Percentiles rank a stretch among this genome's conserved stretches.
These are phyloP conservation scores for Cryoendolithus antarcticus DNA, from an alignment of 2,329 filamentous ascomycete genomes.

Conservation along the genomic window DNA sequence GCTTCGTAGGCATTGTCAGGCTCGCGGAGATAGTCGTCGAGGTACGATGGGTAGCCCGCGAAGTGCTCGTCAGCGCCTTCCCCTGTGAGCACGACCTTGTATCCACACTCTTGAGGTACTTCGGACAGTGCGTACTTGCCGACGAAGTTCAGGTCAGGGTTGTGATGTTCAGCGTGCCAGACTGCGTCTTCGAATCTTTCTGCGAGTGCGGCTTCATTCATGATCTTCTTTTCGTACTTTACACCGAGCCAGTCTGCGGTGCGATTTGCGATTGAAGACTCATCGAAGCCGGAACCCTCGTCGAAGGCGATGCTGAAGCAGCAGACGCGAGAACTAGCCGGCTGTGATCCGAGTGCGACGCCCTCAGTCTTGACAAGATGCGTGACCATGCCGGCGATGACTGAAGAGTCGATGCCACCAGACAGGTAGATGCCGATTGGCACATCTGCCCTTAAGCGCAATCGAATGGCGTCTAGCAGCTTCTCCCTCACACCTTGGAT, in stretches of 20 bases:
- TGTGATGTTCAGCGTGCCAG: conserved; percentile 34
- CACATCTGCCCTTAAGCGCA: conserved; percentile 45
- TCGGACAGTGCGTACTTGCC: conserved; percentile 39
- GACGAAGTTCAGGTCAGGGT: conserved; percentile 41
- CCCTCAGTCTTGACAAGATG: conserved; percentile 38
- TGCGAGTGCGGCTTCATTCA: conserved; percentile 33
- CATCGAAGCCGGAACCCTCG: conserved; percentile 37
- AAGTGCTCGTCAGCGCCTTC: conserved; percentile 39
- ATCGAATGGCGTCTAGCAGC: conserved; percentile 38
- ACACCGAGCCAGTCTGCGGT: conserved; percentile 38
- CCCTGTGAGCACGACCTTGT: conserved; percentile 43
- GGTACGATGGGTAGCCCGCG: conserved; percentile 38
- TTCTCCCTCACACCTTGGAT: conserved; percentile 37
- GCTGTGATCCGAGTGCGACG: conserved; percentile 34
- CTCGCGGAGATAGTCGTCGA: conserved; percentile 38
- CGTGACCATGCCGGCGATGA: conserved; percentile 43
- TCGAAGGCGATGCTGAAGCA: conserved; percentile 45
- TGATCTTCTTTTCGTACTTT: conserved; percentile 30
- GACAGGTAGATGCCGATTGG: conserved; percentile 45
- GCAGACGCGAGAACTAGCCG: conserved; percentile 26
- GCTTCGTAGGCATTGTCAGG: conserved; percentile 26
- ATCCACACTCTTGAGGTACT: conserved; percentile 32
- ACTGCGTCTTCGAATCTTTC: conserved; percentile 32
- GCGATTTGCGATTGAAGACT: conserved; percentile 36
- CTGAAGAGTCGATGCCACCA: conserved; percentile 47